A percentile compares a stretch with the other conserved stretches of the same genome.
Evolutionary conservation across 495 filamentous ascomycete genomes (phyloP).

Genomic region (Schizothecium vesticola): DNA sequence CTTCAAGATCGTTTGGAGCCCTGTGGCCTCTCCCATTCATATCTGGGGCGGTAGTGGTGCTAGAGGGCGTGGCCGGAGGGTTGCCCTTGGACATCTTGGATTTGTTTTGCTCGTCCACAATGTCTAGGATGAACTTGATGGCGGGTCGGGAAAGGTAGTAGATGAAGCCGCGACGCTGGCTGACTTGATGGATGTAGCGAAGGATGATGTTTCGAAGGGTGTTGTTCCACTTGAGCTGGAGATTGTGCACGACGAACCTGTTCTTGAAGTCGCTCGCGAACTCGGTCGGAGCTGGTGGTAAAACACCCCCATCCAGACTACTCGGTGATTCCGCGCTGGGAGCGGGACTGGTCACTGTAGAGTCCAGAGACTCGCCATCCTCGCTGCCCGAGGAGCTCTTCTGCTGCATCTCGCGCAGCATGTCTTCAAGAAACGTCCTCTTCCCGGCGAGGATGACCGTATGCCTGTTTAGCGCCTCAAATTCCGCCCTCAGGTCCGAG

Average conservation of each 20-base stretch:
- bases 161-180: slow-evolving; percentile 90
- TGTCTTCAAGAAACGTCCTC: slow-evolving; percentile 68
- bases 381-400: slow-evolving; percentile 20
- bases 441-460: slow-evolving; percentile 65
- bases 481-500: slow-evolving; percentile 50
- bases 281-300: slow-evolving; percentile 53
- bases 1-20: slow-evolving; percentile 63
- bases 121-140: slow-evolving; percentile 96
- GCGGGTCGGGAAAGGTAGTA: slow-evolving; percentile 96
- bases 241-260: slow-evolving; percentile 94
- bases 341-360: slow-evolving; percentile 18
- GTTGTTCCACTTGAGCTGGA: slow-evolving; percentile 98
- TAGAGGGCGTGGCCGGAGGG: slow-evolving; percentile 31
- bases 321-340: background rate
- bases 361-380: slow-evolving; percentile 2
- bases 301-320: slow-evolving; percentile 30
- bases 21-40: slow-evolving; percentile 44
- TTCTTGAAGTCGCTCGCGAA: slow-evolving; percentile 94
- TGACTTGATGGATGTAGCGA: slow-evolving; percentile 95
- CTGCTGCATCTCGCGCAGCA: slow-evolving; percentile 58
- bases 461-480: slow-evolving; percentile 65
- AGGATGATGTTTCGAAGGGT: slow-evolving; percentile 91
- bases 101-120: slow-evolving; percentile 88
- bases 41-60: slow-evolving; percentile 31
- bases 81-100: slow-evolving; percentile 41